Evolutionary conservation across 352 stramenopile genomes (phyloP).

Genomic region (Phytopythium montanum): DNA sequence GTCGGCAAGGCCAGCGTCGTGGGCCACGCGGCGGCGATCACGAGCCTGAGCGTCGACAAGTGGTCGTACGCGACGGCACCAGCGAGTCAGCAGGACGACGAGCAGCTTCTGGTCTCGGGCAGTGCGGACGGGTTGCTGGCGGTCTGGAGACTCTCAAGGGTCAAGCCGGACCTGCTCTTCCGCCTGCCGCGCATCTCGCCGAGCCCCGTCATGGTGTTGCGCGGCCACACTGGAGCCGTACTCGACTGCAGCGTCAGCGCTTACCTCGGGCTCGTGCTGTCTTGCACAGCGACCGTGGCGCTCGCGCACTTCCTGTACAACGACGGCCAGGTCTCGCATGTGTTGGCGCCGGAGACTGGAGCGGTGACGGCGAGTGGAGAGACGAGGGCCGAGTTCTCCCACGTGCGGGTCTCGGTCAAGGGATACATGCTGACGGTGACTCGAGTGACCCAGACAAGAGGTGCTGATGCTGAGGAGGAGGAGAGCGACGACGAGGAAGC

Average conservation of each 20-base stretch:
- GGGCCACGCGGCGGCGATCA: slow-evolving; percentile 63
- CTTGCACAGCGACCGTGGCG: slow-evolving; percentile 43
- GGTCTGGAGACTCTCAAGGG: slow-evolving; percentile 67
- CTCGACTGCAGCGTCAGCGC: slow-evolving; percentile 66
- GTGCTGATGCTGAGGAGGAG: slow-evolving; percentile 3
- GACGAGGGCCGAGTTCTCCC: slow-evolving; percentile 24
- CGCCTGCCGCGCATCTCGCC: slow-evolving; percentile 67
- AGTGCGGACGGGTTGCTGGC: slow-evolving; percentile 62
- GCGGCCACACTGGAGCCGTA: slow-evolving; percentile 47
- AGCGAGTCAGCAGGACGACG: slow-evolving; percentile 44
- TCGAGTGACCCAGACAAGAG: slow-evolving; percentile 8
- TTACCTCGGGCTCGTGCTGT: slow-evolving; percentile 59
- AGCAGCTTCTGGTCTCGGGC: slow-evolving; percentile 74
- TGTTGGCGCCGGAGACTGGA: slow-evolving; percentile 33
- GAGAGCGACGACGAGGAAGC: slow-evolving; percentile 1
- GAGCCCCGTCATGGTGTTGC: slow-evolving; percentile 55
- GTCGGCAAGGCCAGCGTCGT: slow-evolving; percentile 80
- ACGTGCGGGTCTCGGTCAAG: slow-evolving; percentile 45
- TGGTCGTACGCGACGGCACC: slow-evolving; percentile 36
- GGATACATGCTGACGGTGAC: slow-evolving; percentile 60
- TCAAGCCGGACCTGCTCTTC: slow-evolving; percentile 74
- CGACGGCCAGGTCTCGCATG: slow-evolving; percentile 65
- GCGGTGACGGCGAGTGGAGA: background rate
- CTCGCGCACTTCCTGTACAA: slow-evolving; percentile 76
- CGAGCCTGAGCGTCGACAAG: slow-evolving; percentile 67